Conservation (phyloP, 2,329 filamentous ascomycete genomes). For the Ophiostoma tasmaniense region DNA sequence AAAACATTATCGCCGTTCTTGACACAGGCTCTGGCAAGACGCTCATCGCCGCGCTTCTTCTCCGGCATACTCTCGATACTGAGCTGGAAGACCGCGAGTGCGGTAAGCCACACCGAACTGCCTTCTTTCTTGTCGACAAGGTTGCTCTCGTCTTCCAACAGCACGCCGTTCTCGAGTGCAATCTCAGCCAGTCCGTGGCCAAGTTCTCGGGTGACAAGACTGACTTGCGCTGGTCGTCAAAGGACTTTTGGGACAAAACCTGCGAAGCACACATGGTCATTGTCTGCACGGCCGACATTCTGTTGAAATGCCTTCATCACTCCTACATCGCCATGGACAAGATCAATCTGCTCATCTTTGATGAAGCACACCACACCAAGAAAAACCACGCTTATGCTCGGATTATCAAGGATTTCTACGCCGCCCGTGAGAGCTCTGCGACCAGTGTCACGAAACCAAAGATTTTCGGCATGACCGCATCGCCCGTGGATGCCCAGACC, state of each 20-base stretch:
- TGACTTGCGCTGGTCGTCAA: constrained; percentile 30
- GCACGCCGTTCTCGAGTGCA: constrained; percentile 68
- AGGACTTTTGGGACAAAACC: constrained; percentile 43
- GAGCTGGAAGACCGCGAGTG: constrained; percentile 62
- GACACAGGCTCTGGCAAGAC: constrained; percentile 96
- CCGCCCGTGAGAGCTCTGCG: constrained; percentile 33
- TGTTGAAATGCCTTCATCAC: constrained; percentile 68
- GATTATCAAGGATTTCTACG: constrained; percentile 84
- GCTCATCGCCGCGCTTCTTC: constrained; percentile 80
- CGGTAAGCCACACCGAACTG: constrained; percentile 54
- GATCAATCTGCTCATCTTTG: constrained; percentile 87
- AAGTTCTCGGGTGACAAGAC: constrained; percentile 66
- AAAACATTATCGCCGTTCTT: constrained; percentile 86
- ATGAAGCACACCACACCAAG: constrained; percentile 94
- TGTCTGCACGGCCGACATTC: constrained; percentile 84
- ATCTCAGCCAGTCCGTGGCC: constrained; percentile 66
- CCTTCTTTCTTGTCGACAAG: constrained; percentile 87
- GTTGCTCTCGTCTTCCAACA: constrained; percentile 89
- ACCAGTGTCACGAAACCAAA: constrained; percentile 50
- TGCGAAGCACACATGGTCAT: constrained; percentile 66
- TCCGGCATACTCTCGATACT: constrained; percentile 65
- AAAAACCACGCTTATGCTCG: constrained; percentile 84
- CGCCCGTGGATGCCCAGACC: constrained; percentile 75
- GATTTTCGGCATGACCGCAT: constrained; percentile 95
- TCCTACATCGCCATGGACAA: constrained; percentile 71